A percentile compares a stretch with the other conserved stretches of the same genome.
Evolutionary conservation across 306 rosid genomes (phyloP).

Genomic region (Castanea sativa): DNA sequence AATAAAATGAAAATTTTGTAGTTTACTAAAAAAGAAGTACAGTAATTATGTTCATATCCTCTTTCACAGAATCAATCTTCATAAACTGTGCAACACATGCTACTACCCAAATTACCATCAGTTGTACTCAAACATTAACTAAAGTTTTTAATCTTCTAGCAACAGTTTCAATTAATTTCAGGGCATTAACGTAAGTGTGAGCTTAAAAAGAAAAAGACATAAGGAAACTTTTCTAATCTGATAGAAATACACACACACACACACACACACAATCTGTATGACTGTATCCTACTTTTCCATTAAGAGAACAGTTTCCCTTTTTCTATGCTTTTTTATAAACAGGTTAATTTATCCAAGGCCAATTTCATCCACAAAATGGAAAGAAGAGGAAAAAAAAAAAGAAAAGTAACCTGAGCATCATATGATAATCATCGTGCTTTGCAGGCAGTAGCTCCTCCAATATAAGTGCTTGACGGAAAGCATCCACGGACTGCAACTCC

Average conservation of each 20-base stretch:
- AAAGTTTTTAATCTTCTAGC: not conserved
- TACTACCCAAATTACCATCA: not conserved
- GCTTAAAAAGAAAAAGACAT: not conserved
- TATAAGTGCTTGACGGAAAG: conserved; percentile 71
- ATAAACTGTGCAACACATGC: not conserved
- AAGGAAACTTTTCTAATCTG: not conserved
- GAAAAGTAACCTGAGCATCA: conserved; percentile 66
- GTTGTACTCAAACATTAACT: not conserved
- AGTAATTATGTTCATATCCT: not conserved
- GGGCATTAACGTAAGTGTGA: not conserved
- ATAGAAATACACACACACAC: not conserved
- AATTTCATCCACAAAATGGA: not conserved
- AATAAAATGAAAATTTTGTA: not conserved
- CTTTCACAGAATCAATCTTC: not conserved
- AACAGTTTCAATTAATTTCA: not conserved
- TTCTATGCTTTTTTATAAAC: not conserved
- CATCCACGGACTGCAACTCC: conserved; percentile 71
- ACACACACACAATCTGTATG: not conserved
- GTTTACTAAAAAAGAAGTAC: not conserved
- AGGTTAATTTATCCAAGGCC: not conserved
- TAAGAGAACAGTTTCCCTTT: not conserved
- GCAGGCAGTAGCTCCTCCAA: conserved; percentile 73
- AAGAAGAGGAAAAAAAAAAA: not conserved
- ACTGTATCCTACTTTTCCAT: not conserved
- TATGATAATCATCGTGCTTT: conserved; percentile 89